Evolutionary conservation across 306 rosid genomes (phyloP), one percentile per base, ranked within the genome.

Genomic region (Pterocarpus santalinus): DNA sequence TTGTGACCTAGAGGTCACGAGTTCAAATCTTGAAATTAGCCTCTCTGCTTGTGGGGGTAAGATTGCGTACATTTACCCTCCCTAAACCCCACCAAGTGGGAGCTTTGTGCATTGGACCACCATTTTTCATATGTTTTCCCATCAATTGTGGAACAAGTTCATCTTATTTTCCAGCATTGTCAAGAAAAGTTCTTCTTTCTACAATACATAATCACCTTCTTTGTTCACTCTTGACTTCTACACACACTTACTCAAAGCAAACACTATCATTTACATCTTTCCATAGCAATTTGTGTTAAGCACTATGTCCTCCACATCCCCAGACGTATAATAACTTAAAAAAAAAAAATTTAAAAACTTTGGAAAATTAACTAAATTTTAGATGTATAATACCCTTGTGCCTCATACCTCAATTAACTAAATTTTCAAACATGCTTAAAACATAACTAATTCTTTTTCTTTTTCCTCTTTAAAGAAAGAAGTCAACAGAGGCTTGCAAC

Each of bases 371-470:
- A n/a, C n/a, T n/a, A n/a, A n/a, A n/a, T n/a, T n/a, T n/a, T n/a
- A n/a, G n/a, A n/a, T n/a, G n/a, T n/a, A n/a, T n/a, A n/a, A n/a
- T n/a, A 74, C 16, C 28, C 35, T 60, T 69, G 73, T 65, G 76
- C 76, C 36, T 34, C 65, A 61, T n/a, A 6, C 60, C 22, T 53
- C 32, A 51, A 56, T 9, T 15, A 72, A 16, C 7, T 55, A 80
- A 65, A 75, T 60, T 34, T 61, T 75, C 79, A 75, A 64, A 65
- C 79, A 70, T 7, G 47, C 52, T 43, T 16, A 32, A 28, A 72
- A 72, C 22, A 69, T 33, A 30, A 49, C 11, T 32, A 30, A 7
- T 51, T 11, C 44, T 56, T 7, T 60, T 2, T 13, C 11, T 60
- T n/a, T 5, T 28, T 28, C 11, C 8, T 53, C 4, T 44, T 72